Evolutionary conservation across 2,329 filamentous ascomycete genomes (phyloP).

Genomic region (Xylariaceae sp.): DNA sequence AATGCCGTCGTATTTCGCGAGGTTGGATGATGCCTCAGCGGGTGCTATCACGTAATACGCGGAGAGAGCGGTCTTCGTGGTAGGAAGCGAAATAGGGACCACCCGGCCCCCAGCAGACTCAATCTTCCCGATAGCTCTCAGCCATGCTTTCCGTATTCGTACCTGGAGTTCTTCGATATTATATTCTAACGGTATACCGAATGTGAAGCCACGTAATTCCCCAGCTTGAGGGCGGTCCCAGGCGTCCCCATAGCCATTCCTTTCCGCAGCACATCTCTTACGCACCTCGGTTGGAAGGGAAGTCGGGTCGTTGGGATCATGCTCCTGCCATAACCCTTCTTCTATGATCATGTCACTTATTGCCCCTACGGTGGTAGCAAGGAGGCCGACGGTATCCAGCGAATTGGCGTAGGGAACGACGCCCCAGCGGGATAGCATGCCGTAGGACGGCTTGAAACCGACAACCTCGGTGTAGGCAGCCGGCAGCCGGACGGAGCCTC

Average conservation of each 20-base stretch:
- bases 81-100: conserved; percentile 77
- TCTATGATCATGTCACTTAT: conserved; percentile 59
- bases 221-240: conserved; percentile 14
- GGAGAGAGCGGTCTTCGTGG: conserved; percentile 81
- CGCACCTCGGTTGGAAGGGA: conserved; percentile 64
- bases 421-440: conserved; percentile 80
- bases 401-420: conserved; percentile 93
- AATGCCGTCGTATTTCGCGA: conserved; percentile 97
- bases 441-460: conserved; percentile 92
- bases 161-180: conserved; percentile 81
- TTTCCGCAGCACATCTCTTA: conserved; percentile 42
- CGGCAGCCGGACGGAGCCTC: conserved; percentile 83
- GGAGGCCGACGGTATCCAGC: conserved; percentile 82
- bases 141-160: conserved; percentile 71
- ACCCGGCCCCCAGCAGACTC: conserved; percentile 69
- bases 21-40: conserved; percentile 92
- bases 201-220: conserved; percentile 43
- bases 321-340: conserved; percentile 48
- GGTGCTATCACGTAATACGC: conserved; percentile 96
- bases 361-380: conserved; percentile 58
- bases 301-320: conserved; percentile 76
- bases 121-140: conserved; percentile 60
- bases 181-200: conserved; percentile 74
- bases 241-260: conserved; percentile 34
- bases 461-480: conserved; percentile 83